Percentiles rank a stretch among this genome's conserved stretches.
These are phyloP conservation scores for Cytospora leucostoma DNA, from an alignment of 2,329 filamentous ascomycete genomes.

Conservation along the genomic window DNA sequence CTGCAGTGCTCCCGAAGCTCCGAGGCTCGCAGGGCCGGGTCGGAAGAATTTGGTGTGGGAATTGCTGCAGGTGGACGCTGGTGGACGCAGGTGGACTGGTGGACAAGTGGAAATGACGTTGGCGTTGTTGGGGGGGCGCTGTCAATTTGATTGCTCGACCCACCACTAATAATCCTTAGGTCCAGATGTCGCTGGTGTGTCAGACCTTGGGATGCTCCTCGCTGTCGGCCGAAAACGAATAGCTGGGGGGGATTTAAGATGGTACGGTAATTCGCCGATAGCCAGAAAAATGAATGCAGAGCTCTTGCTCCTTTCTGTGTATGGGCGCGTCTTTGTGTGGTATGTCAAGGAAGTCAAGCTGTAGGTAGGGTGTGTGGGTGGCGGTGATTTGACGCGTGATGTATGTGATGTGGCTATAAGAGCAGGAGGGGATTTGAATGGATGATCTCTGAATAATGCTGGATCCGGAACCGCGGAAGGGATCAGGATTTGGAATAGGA, in stretches of 20 bases:
- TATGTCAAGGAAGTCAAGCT: too few species aligned
- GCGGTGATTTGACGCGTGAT: not conserved
- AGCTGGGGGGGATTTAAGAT: not conserved
- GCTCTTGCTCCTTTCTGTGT: not conserved
- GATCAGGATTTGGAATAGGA: too few species aligned
- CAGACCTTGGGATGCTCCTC: constrained; percentile 6
- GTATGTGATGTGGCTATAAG: not conserved
- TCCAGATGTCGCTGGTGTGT: constrained; percentile 9
- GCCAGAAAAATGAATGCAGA: not conserved
- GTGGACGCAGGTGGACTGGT: constrained; percentile 2
- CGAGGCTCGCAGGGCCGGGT: constrained; percentile 2
- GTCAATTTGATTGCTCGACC: constrained; percentile 26
- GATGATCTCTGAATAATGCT: not conserved
- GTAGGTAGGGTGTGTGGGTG: not conserved
- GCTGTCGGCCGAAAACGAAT: constrained; percentile 8
- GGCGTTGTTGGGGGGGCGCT: constrained; percentile 5
- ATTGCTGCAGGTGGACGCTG: not conserved
- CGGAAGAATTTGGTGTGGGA: constrained; percentile 17
- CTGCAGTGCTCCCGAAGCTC: constrained; percentile 7
- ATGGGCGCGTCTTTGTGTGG: not conserved
- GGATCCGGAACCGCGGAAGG: not conserved
- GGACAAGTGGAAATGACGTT: constrained; percentile 21
- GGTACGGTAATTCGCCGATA: not conserved
- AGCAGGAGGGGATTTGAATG: not conserved
- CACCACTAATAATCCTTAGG: constrained; percentile 23